Evolutionary conservation across 2,329 filamentous ascomycete genomes (phyloP), one percentile per base, ranked within the genome.

Genomic region (Diaporthe citriasiana): DNA sequence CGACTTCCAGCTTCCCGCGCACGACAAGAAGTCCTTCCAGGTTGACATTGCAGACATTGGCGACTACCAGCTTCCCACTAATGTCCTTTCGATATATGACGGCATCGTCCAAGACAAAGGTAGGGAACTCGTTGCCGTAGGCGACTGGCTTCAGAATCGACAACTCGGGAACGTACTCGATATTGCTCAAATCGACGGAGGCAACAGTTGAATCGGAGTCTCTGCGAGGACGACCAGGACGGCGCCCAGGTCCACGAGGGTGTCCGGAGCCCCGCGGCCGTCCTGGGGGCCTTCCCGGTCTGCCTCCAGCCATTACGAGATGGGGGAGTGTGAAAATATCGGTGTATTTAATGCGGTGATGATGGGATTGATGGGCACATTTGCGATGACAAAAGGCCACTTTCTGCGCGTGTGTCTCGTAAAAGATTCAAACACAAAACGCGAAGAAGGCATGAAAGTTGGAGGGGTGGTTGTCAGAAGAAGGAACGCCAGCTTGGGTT

Each of bases 1-100:
- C 86, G 4, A 90, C 82, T 70, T 90, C 84, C 22, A 94, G 83
- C 51, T 84, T 83, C 19, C 93, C 93, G 19, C 88, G 87, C 17
- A 94, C 85, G 9, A 87, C 87, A 72, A 93, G 88, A 0, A 92
- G 92, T 0, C 90, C 89, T 56, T 89, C 85, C 0, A 88, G 81
- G 77, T 89, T 88, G 3, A 92, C 90, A 60, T 89, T 82, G 5
- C 95, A 85, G 7, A 93, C 87, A 78, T 89, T 93, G 38, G 88
- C 89, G 19, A 71, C 66, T 4, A 89, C 80, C n/a, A 86, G 87
- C 38, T 82, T 81, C 40, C 89, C 88, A 77, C 91, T 86, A 12
- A 59, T 19, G 7, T 42, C 25, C 60, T 83, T 85, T 65, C 84
- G 83, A 76, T 89, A 87, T n/a, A 94, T 86, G 25, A 89, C 85